These are phyloP conservation scores for Alternaria ethzedia DNA, from an alignment of 2,329 filamentous ascomycete species.

Conservation along the genomic window DNA sequence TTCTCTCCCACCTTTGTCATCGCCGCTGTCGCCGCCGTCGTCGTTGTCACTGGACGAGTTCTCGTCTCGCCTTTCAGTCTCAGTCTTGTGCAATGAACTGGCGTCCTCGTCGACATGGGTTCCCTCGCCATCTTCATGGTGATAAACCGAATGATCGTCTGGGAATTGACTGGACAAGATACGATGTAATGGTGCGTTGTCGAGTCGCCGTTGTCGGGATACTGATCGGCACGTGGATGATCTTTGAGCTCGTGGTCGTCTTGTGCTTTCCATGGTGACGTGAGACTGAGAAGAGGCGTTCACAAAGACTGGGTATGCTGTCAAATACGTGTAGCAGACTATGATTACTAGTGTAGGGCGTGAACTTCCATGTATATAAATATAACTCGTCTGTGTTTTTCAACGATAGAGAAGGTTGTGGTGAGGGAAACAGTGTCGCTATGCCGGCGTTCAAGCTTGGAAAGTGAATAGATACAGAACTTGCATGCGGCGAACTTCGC, in stretches of 20 bases:
- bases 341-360: neutral
- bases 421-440: neutral
- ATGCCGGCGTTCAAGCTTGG: neutral
- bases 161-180: slow-evolving; percentile 40
- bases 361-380: neutral
- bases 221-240: slow-evolving; percentile 29
- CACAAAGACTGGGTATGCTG: neutral
- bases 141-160: slow-evolving; percentile 45
- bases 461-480: neutral
- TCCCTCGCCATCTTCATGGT: slow-evolving; percentile 40
- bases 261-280: slow-evolving; percentile 5
- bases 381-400: neutral
- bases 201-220: slow-evolving; percentile 30
- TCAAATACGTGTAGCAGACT: neutral
- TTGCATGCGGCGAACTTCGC: neutral
- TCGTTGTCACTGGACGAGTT: slow-evolving; percentile 10
- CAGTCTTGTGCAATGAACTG: slow-evolving; percentile 31
- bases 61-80: slow-evolving; percentile 29
- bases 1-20: slow-evolving; percentile 13
- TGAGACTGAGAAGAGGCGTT: neutral
- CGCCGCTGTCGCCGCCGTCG: slow-evolving; percentile 19
- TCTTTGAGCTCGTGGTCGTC: neutral
- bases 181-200: slow-evolving; percentile 31
- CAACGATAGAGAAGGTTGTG: neutral
- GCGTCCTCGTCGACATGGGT: slow-evolving; percentile 28